These are phyloP conservation scores for Corynascus novoguineensis DNA, from an alignment of 495 filamentous ascomycete species.

Conservation along the genomic window DNA sequence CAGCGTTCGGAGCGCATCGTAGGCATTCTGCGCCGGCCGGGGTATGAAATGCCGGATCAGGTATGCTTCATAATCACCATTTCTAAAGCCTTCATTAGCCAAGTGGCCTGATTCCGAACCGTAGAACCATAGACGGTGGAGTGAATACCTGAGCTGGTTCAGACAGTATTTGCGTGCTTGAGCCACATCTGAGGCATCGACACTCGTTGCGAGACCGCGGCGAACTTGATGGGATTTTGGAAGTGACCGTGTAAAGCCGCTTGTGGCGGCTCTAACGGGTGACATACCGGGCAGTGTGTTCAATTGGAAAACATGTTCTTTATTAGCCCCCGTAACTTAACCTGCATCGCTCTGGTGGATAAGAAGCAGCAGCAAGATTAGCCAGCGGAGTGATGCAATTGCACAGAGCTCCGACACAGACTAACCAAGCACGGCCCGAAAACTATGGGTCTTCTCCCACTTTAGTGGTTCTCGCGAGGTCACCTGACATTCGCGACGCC, in stretches of 20 bases:
- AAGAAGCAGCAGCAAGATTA: not conserved
- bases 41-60: constrained; percentile 82
- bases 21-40: constrained; percentile 62
- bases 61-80: constrained; percentile 75
- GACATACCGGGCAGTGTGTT: constrained; percentile 15
- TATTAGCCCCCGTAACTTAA: not conserved
- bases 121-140: not conserved
- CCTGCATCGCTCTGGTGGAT: not conserved
- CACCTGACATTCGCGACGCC: constrained; percentile 28
- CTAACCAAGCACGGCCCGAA: not conserved
- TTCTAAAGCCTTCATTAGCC: constrained; percentile 16
- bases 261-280: constrained; percentile 8
- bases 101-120: too few relatives aligned
- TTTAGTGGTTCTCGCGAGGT: constrained; percentile 18
- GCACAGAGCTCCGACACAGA: not conserved
- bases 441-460: too few relatives aligned
- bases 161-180: constrained; percentile 46
- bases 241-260: constrained; percentile 21
- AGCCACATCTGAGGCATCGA: constrained; percentile 34
- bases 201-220: constrained; percentile 17
- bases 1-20: constrained; percentile 85
- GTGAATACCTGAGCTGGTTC: constrained; percentile 41
- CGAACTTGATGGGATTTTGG: constrained; percentile 8
- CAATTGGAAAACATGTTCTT: constrained; percentile 13
- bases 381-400: constrained; percentile 2